Evolutionary conservation across 1,139 yeast genomes (phyloP).

Genomic region (Pichia cactophila): DNA sequence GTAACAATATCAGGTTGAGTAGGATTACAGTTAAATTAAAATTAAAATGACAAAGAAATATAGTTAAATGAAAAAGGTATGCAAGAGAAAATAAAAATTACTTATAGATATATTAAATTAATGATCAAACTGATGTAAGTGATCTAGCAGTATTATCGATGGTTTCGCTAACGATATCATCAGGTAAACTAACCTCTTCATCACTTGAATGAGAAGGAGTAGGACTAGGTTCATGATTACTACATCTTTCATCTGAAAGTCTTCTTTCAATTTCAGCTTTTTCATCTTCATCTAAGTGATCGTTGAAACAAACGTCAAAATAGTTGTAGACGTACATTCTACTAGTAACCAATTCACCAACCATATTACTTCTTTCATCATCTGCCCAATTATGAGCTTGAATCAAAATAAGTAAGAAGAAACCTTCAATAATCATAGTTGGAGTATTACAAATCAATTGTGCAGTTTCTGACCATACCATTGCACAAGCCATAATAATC

Average conservation of each 20-base stretch:
- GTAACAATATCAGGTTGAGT: too few species aligned
- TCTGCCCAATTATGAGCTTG: conserved; percentile 28
- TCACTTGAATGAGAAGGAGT: not conserved
- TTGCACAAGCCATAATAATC: conserved; percentile 25
- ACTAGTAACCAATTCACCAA: conserved; percentile 6
- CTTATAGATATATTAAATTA: too few species aligned
- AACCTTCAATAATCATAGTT: conserved; percentile 31
- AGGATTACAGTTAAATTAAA: too few species aligned
- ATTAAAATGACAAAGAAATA: too few species aligned
- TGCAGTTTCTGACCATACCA: conserved; percentile 32
- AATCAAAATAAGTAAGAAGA: conserved; percentile 28
- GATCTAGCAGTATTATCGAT: not conserved
- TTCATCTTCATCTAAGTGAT: not conserved
- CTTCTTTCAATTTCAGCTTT: not conserved
- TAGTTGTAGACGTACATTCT: conserved; percentile 3
- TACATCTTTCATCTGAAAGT: not conserved
- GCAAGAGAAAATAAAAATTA: not conserved
- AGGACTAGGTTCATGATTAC: not conserved
- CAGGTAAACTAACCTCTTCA: not conserved
- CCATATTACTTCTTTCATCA: conserved; percentile 7
- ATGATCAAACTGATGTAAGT: not conserved
- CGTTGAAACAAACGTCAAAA: not conserved
- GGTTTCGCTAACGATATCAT: not conserved
- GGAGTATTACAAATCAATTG: conserved; percentile 33
- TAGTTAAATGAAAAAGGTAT: too few species aligned